Evolutionary conservation across 169 alveolate species (phyloP), one percentile per base, ranked within the genome.

Genomic region (Cryptosporidium viatorum): DNA sequence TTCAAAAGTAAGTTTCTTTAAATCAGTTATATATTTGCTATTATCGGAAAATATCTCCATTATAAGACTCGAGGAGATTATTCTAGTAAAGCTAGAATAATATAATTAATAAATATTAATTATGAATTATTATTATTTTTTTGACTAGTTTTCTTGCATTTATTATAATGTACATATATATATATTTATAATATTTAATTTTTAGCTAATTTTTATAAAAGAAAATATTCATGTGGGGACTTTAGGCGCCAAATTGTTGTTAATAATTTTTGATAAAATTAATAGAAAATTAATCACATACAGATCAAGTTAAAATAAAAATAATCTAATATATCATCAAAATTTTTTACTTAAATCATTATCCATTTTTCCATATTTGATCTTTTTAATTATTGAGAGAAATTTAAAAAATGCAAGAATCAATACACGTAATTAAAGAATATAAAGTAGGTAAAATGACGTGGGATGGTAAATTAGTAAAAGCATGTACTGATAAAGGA

Each of bases 381-480:
- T 52, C 2, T 23, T 55, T 26, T 55, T 55, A 9, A 9, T 1
- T 21, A 21, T 55, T 55, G 33, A n/a, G 18, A 23, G 26, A 45
- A 2, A 45, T 14, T 41, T 8, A 41, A 41, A 41, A 41, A 33
- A 65, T 31, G 52, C 41, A 65, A 37, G 52, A 26, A 8, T 65
- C 67, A 41, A 62, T 29, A 9, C 60, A 67, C 62, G 18, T 80
- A 8, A 29, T 80, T n/a, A 65, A 62, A 50, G 75, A 80, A 67
- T 62, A 23, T 21, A 80, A 62, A 43, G 41, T 50, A 16, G 89
- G 89, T 4, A 80, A 65, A 41, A 59, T 80, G 75, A 62, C 39
- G 45, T 80, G 89, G 89, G 75, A 80, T 65, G 89, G 89, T 21
- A 62, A 80, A n/a, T 2, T 80, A 6, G 89, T 80, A 1, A 39